Base-by-base conservation (phyloP, 176 grass and related monocot genomes). In the Oryza rufipogon region DNA sequence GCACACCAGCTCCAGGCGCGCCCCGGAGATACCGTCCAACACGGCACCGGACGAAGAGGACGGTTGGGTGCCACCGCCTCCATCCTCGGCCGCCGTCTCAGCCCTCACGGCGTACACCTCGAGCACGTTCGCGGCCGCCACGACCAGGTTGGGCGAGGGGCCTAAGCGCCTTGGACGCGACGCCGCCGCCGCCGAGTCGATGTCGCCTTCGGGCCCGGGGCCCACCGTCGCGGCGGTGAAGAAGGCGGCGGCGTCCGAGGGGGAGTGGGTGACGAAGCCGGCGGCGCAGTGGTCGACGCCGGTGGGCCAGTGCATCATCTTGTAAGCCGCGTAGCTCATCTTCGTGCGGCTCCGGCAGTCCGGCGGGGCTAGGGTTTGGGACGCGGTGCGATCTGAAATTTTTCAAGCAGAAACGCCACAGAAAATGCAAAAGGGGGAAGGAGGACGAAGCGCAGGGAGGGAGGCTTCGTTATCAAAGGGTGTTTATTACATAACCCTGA, bases 301-400 rank as follows among this genome's bases (percentile, higher is more conserved):
- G 14, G 91, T 98, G 22, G 95, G 87, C 63, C 64, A 83, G 77
- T 98, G 95, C 91, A 93, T 94, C 82, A 93, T 87, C 89, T 98
- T 98, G 85, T 93, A 95, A 28, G 92, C 92, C 74, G 92, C 92
- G 70, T 95, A 98, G 80, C 95, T 95, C 95, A 98, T 98, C 76
- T 20, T 80, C 13, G 64, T 7, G 38, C 20, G 7, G 60, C 32
- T 20, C 11, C 30, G 7, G 6, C 7, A 38, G 36, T 38, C 36
- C 36, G 54, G 16, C 25, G 64, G 7, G 82, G 28, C 71, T 60
- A 83, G 14, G 78, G 25, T 25, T n/a, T 69, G 33, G 81, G 69
- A 51, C 79, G 87, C 2, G 69, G 64, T 74, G 87, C 2, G 87
- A 83, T 41, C 71, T 41, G 73, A 64, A 93, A 87, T 83, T 86